Evolutionary conservation across 1,284 basidiomycete genomes (phyloP).

Genomic region (Rhodotorula sp.): DNA sequence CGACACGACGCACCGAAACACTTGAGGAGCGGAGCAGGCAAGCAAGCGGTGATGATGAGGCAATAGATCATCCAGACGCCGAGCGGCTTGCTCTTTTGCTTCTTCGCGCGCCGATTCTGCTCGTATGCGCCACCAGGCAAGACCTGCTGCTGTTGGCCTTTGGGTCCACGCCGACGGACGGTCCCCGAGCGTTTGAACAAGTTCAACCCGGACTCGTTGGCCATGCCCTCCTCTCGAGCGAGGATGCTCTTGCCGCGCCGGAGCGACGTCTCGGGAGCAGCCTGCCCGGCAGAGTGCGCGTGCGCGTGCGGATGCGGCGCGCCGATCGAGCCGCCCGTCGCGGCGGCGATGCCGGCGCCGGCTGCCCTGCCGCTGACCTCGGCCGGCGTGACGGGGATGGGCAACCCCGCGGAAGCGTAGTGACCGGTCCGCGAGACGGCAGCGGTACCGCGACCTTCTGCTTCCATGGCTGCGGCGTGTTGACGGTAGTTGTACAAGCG

Average conservation of each 20-base stretch:
- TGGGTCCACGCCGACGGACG: slow-evolving; percentile 53
- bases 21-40: slow-evolving; percentile 62
- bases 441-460: slow-evolving; percentile 60
- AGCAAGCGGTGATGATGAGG: slow-evolving; percentile 76
- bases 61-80: slow-evolving; percentile 97
- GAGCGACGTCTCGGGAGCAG: slow-evolving; percentile 47
- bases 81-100: slow-evolving; percentile 62
- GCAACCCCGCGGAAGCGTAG: slow-evolving; percentile 48
- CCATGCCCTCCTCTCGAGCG: slow-evolving; percentile 66
- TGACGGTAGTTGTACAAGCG: slow-evolving; percentile 92
- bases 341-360: slow-evolving; percentile 1
- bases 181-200: slow-evolving; percentile 80
- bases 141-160: neutral
- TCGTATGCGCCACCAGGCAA: slow-evolving; percentile 49
- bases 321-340: slow-evolving; percentile 22
- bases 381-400: slow-evolving; percentile 24
- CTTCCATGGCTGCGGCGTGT: slow-evolving; percentile 77
- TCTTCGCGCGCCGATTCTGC: slow-evolving; percentile 32
- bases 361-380: slow-evolving; percentile 22
- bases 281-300: neutral
- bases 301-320: slow-evolving; percentile 40
- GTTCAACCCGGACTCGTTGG: slow-evolving; percentile 79
- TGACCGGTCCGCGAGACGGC: slow-evolving; percentile 76
- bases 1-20: slow-evolving; percentile 55
- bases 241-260: slow-evolving; percentile 83